Conservation (phyloP, 805 yeast species). For the Pichia occidentalis region DNA sequence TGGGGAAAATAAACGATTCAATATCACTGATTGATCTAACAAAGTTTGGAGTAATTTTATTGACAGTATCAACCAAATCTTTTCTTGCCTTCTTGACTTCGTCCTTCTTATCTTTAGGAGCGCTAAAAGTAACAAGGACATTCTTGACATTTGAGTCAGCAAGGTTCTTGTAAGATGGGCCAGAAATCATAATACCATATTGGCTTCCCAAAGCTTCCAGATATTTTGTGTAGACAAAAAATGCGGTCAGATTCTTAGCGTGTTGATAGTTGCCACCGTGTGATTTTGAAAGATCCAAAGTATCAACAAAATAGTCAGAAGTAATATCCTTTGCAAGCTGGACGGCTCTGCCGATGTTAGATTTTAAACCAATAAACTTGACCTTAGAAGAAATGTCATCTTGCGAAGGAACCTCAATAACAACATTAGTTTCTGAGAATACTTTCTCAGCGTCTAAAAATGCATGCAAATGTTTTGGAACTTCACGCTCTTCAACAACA, state of each 20-base stretch:
- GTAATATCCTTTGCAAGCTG: constrained; percentile 54
- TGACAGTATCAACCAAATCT: constrained; percentile 66
- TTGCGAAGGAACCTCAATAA: constrained; percentile 47
- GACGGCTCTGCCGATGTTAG: constrained; percentile 55
- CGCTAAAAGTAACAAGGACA: constrained; percentile 59
- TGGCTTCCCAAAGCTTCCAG: constrained; percentile 40
- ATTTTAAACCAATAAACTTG: constrained; percentile 54
- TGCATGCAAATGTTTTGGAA: constrained; percentile 65
- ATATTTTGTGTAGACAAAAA: constrained; percentile 46
- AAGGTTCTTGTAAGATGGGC: constrained; percentile 43
- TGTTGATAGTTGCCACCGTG: constrained; percentile 76
- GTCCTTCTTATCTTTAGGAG: constrained; percentile 37
- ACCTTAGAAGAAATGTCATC: constrained; percentile 40
- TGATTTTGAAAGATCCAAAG: constrained; percentile 80
- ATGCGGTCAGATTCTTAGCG: constrained; percentile 68
- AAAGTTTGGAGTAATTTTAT: constrained; percentile 61
- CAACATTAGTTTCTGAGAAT: constrained; percentile 47
- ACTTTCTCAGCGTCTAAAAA: constrained; percentile 54
- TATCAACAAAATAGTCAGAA: constrained; percentile 51
- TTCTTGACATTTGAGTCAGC: constrained; percentile 33
- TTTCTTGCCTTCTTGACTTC: constrained; percentile 60
- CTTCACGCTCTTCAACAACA: constrained; percentile 47
- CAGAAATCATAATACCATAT: constrained; percentile 37
- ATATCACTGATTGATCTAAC: constrained; percentile 56
- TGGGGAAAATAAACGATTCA: constrained; percentile 50